Evolutionary conservation across 164 flowering plant genomes (phyloP), one percentile per base, ranked within the genome.

Genomic region (Euptelea pleiosperma): DNA sequence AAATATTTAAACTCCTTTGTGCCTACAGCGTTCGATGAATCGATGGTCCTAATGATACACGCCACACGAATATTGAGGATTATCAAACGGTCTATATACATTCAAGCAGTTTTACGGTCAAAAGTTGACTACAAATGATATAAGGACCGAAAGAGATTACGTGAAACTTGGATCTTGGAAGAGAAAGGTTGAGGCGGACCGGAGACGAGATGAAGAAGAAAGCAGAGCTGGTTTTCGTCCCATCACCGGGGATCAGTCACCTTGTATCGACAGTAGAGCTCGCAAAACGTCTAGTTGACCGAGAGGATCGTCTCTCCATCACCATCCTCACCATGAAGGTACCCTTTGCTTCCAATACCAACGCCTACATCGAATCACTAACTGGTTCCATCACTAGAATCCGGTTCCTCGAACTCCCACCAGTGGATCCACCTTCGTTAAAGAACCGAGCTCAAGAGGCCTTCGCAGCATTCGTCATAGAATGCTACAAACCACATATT

Each of bases 401-500:
- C 42, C 26, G 24, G 22, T 33, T 18, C 42, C 6, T 53, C 57
- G 41, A 53, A 8, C 57, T 53, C 1, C 57, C 42, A 6, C 52
- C 24, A 6, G 26, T 47, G 26, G 52, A 18, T 12, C 52, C 24
- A 18, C 11, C 52, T 16, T 6, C 21, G 8, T n/a, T n/a, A n/a
- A 28, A 21, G 6, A 25, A 8, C 25, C 8, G 22, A 21, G 24
- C 22, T 19, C 22, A 9, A 2, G 12, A 37, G 15, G 21, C 21
- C 55, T 1, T 2, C n/a, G n/a, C n/a, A n/a, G n/a, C n/a, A n/a
- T n/a, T n/a, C n/a, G n/a, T 34, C 60, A 43, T 70, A 3, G 50
- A 58, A 1, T 12, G 4, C 28, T 42, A 72, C 53, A 67, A 64
- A 37, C 57, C 62, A 9, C 46, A 8, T 2, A 69, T 76, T 9